Evolutionary conservation across 371 early-diverging fungal species (phyloP).

Genomic region (Capillidium heterosporum): DNA sequence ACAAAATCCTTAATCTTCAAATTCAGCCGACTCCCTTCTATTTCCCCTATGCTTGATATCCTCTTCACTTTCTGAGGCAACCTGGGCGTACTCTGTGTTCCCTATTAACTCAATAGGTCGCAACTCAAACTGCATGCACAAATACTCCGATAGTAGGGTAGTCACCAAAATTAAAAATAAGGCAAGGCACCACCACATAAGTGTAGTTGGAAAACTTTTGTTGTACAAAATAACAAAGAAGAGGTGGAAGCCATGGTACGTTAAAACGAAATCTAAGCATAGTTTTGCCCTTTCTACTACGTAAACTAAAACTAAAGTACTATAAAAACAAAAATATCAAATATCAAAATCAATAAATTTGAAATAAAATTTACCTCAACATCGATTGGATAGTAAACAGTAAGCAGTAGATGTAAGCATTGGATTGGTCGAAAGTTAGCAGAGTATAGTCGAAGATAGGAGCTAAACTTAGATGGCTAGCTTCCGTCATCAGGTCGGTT

Average conservation of each 20-base stretch:
- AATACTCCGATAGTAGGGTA: conserved; percentile 62
- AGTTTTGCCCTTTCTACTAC: conserved; percentile 63
- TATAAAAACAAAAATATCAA: not conserved
- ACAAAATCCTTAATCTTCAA: no score
- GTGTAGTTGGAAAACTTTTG: conserved; percentile 29
- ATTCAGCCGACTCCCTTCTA: no score
- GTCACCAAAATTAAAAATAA: conserved; percentile 28
- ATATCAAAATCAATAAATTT: not conserved
- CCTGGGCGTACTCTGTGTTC: not conserved
- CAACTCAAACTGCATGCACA: conserved; percentile 66
- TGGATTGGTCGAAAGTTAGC: not conserved
- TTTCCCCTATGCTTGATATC: no score
- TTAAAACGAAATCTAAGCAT: conserved; percentile 63
- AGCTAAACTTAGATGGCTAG: not conserved
- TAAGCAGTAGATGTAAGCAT: not conserved
- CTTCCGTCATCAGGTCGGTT: not conserved
- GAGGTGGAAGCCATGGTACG: conserved; percentile 50
- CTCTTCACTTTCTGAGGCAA: no score
- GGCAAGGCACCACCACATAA: conserved; percentile 53
- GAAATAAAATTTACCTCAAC: not conserved
- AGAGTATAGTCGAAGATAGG: not conserved
- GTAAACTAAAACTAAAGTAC: conserved; percentile 28
- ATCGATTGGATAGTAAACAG: not conserved
- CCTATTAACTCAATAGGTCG: conserved; percentile 47
- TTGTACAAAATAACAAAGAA: conserved; percentile 34